phyloP scores from a whole-genome alignment of 768 basidiomycete genomes.

The Pleurotus salmoneostramineus region DNA sequence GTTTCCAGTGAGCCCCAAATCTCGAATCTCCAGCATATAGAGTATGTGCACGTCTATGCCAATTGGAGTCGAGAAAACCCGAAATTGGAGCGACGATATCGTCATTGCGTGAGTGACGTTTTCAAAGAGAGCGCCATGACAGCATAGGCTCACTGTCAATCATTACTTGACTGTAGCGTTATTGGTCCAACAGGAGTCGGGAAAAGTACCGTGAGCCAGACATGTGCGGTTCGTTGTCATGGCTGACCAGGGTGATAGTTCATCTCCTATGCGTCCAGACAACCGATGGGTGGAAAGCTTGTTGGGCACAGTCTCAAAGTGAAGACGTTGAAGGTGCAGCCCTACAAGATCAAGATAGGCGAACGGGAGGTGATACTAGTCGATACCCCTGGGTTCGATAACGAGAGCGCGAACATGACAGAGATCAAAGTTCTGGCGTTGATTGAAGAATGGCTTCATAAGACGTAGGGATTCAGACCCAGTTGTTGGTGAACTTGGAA shows the following conservation, averaged over 20 bases:
- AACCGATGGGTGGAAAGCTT: slow-evolving; percentile 8
- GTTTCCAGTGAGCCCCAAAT: too few relatives aligned
- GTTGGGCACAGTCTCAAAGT: slow-evolving; percentile 24
- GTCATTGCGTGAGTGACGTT: too few relatives aligned
- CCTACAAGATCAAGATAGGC: slow-evolving; percentile 18
- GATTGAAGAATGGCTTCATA: slow-evolving; percentile 27
- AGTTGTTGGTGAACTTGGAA: neutral
- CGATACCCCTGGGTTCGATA: slow-evolving; percentile 33
- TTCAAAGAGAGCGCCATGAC: too few relatives aligned
- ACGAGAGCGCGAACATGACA: slow-evolving; percentile 21
- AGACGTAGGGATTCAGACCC: slow-evolving; percentile 13
- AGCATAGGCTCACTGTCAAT: too few relatives aligned
- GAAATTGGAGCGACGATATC: too few relatives aligned
- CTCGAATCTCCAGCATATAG: too few relatives aligned
- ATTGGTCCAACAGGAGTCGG: slow-evolving; percentile 10
- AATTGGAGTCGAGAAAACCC: too few relatives aligned
- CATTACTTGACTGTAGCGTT: neutral
- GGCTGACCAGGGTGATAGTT: slow-evolving; percentile 13
- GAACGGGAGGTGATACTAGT: slow-evolving; percentile 27
- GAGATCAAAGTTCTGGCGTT: slow-evolving; percentile 32
- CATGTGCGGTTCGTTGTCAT: neutral
- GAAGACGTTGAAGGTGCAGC: slow-evolving; percentile 27
- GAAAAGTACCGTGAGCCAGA: slow-evolving; percentile 21
- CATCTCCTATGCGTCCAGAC: slow-evolving; percentile 16
- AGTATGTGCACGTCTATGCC: too few relatives aligned